Percentiles rank a stretch among this genome's conserved stretches.
Conservation (phyloP, 2,329 filamentous ascomycete genomes). For the Elsinoe fawcettii region DNA sequence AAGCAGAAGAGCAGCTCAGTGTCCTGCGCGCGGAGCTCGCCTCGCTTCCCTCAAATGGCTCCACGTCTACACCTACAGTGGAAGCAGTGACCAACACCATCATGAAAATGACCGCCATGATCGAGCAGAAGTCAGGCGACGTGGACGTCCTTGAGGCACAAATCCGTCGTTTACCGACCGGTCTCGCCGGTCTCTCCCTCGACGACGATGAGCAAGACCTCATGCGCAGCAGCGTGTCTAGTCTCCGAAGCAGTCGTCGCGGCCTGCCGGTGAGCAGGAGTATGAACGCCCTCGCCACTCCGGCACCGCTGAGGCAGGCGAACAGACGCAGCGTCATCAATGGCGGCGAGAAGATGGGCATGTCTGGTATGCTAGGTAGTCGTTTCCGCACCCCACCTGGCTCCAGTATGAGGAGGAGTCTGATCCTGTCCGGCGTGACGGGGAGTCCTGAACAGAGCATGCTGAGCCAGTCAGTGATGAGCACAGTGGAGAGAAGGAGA, state of each 20-base stretch:
- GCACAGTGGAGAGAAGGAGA: constrained; percentile 28
- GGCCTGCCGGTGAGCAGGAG: constrained; percentile 23
- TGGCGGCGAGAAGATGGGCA: constrained; percentile 30
- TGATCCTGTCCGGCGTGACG: constrained; percentile 19
- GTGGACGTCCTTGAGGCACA: constrained; percentile 85
- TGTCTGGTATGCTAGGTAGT: constrained; percentile 29
- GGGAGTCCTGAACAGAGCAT: constrained; percentile 21
- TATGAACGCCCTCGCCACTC: constrained; percentile 31
- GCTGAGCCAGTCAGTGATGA: constrained; percentile 21
- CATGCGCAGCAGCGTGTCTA: constrained; percentile 26
- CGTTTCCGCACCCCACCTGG: constrained; percentile 26
- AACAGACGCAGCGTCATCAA: constrained; percentile 23
- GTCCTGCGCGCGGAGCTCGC: constrained; percentile 73
- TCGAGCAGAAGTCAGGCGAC: constrained; percentile 82
- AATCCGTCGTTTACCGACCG: constrained; percentile 57
- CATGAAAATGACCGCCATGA: constrained; percentile 83
- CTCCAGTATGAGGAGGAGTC: constrained; percentile 25
- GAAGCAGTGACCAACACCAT: constrained; percentile 91
- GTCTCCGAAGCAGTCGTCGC: constrained; percentile 22
- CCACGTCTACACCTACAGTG: constrained; percentile 63
- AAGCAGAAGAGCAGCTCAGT: constrained; percentile 72
- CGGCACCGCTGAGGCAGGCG: constrained; percentile 24
- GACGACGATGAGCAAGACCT: constrained; percentile 29
- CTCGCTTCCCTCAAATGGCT: constrained; percentile 37
- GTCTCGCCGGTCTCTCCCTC: constrained; percentile 26